Conservation (phyloP, 495 filamentous ascomycete genomes). For the Aspergillus sclerotiicarbonarius region DNA sequence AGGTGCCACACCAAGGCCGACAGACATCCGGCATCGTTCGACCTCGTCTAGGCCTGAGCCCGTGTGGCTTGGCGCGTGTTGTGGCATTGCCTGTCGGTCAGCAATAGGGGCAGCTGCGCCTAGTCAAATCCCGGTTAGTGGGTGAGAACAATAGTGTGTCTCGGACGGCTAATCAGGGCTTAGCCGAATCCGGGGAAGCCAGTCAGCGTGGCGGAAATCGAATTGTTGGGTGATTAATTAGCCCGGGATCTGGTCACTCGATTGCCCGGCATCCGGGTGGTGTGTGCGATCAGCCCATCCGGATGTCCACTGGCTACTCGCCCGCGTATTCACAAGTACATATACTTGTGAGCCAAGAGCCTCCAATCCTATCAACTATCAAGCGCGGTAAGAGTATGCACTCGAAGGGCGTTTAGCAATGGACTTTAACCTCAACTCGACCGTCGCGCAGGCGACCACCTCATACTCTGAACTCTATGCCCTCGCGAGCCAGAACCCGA, state of each 20-base stretch:
- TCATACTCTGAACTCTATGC: conserved; percentile 18
- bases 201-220: not conserved
- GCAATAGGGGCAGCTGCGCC: not conserved
- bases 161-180: not conserved
- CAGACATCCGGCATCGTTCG: conserved; percentile 3
- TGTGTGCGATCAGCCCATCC: conserved; percentile 25
- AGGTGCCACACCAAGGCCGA: not conserved
- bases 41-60: not conserved
- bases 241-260: conserved; percentile 10
- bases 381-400: not conserved
- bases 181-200: conserved; percentile 3
- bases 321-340: not conserved
- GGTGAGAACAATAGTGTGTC: not conserved
- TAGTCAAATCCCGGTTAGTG: not conserved
- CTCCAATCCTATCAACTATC: not conserved
- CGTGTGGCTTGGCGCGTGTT: not conserved
- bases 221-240: not conserved
- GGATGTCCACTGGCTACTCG: conserved; percentile 9
- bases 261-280: conserved; percentile 21
- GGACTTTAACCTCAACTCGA: conserved; percentile 17
- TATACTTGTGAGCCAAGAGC: conserved; percentile 1
- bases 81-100: not conserved
- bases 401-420: conserved; percentile 9
- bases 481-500: conserved; percentile 72
- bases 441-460: conserved; percentile 7